These are phyloP conservation scores for Boletellus sp. DNA, from an alignment of 768 basidiomycete genomes.

Conservation along the genomic window DNA sequence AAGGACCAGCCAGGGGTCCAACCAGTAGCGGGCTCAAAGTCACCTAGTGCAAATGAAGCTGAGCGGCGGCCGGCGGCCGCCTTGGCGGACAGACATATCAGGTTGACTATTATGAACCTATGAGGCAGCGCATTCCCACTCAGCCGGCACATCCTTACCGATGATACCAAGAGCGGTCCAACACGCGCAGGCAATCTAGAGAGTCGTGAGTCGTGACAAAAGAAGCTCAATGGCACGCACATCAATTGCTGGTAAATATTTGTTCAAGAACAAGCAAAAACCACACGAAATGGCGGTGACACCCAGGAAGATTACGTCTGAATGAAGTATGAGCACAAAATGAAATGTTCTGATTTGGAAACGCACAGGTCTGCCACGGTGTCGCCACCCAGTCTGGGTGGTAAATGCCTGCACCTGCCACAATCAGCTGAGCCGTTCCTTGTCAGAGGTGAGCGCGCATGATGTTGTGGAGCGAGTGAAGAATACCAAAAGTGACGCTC, in stretches of 20 bases:
- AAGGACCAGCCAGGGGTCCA: slow-evolving; percentile 69
- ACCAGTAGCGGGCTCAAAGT: slow-evolving; percentile 63
- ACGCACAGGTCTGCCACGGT: slow-evolving; percentile 57
- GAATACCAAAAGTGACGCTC: slow-evolving; percentile 56
- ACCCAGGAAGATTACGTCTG: slow-evolving; percentile 56
- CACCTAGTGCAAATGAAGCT: slow-evolving; percentile 51
- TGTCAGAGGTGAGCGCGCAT: slow-evolving; percentile 3
- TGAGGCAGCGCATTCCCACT: slow-evolving; percentile 6
- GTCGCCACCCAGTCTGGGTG: slow-evolving; percentile 55
- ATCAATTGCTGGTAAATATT: slow-evolving; percentile 46
- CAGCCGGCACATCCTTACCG: slow-evolving; percentile 27
- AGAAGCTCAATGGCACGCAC: slow-evolving; percentile 26
- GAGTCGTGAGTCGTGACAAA: background rate
- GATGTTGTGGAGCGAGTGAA: background rate
- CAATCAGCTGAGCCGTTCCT: slow-evolving; percentile 58
- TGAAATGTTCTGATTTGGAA: background rate
- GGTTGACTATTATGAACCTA: slow-evolving; percentile 40
- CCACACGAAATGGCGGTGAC: slow-evolving; percentile 45
- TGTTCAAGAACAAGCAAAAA: slow-evolving; percentile 56
- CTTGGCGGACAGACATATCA: slow-evolving; percentile 54
- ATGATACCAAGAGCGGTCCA: slow-evolving; percentile 62
- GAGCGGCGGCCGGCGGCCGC: slow-evolving; percentile 53
- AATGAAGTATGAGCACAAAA: background rate
- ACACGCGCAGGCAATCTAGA: slow-evolving; percentile 51
- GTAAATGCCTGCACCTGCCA: slow-evolving; percentile 57